Base-by-base conservation (phyloP, 164 flowering plant genomes). In the Nymphaea thermarum region DNA sequence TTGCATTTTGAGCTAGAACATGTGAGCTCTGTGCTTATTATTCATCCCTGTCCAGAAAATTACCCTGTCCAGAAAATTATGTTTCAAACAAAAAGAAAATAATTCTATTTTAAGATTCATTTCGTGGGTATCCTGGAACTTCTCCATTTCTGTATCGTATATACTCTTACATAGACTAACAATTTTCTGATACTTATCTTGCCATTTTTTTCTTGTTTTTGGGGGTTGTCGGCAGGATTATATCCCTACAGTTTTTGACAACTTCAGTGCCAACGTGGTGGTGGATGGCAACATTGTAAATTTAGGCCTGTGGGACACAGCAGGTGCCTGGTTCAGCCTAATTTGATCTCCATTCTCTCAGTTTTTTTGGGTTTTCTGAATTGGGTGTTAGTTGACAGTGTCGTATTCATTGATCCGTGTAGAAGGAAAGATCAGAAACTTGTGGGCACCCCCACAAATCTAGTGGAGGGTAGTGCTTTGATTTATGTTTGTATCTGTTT, bases 231-330 rank as follows among this genome's bases (percentile, higher is more conserved):
- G 44, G 55, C 88, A 93, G 98, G 98, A 93, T 72, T 93, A 93
- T 63, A 77, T 93, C 66, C 97, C 97, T 36, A 93, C 98, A 17
- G 98, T 93, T 62, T 93, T 93, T 79, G 98, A 93, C 77, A 93
- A 93, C 78, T 93, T 93, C 76, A 93, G 98, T 81, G 98, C 98
- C 41, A 93, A 90, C 84, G 96, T 93, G 70, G 78, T 93, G 80
- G 97, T 93, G 70, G 98, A 93, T 85, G 97, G 98, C 18, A 86
- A 66, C 73, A 87, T 93, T 79, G 97, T 93, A 62, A 93, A 93
- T 79, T 79, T 93, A 83, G 98, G 98, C 8, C 73, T 93, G 6
- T 93, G 97, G 98, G 98, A 93, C 72, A 93, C 98, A 80, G 98
- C 98, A 71, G 98, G 98, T 91, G 80, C 16, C 36, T 62, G 42